These are phyloP conservation scores for Balakata baccata DNA, from an alignment of 345 rosid species.

Conservation along the genomic window DNA sequence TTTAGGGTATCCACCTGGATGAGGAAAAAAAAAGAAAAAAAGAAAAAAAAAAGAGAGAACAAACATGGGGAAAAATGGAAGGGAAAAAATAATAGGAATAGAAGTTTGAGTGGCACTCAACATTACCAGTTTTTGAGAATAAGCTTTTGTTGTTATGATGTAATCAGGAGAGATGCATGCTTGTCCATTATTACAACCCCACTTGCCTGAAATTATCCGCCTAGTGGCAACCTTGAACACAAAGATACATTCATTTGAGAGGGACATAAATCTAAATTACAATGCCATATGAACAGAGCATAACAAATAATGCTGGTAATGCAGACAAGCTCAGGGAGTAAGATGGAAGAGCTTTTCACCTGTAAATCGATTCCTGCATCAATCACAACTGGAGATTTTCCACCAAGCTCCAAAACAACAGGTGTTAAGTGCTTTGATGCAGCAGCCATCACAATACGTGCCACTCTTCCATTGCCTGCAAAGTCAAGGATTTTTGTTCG, in stretches of 20 bases:
- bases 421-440: slow-evolving; percentile 98
- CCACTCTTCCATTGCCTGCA: slow-evolving; percentile 74
- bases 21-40: slow-evolving; percentile 20
- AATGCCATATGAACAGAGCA: background rate
- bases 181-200: slow-evolving; percentile 93
- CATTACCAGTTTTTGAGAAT: slow-evolving; percentile 69
- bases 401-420: slow-evolving; percentile 89
- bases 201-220: slow-evolving; percentile 82
- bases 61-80: background rate
- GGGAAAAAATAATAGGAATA: background rate
- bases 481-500: slow-evolving; percentile 13
- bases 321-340: background rate
- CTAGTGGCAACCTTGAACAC: slow-evolving; percentile 59
- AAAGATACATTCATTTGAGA: slow-evolving; percentile 22
- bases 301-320: background rate
- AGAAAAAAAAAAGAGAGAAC: slow-evolving; percentile 15
- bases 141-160: slow-evolving; percentile 64
- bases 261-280: background rate
- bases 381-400: slow-evolving; percentile 81
- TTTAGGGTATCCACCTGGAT: slow-evolving; percentile 61
- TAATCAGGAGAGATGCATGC: slow-evolving; percentile 91
- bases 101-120: slow-evolving; percentile 15
- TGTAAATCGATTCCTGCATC: slow-evolving; percentile 67
- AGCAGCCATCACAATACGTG: slow-evolving; percentile 82
- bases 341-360: slow-evolving; percentile 33